phyloP scores from a whole-genome alignment of 2,329 filamentous ascomycete genomes.

The Curvularia verruculosa region DNA sequence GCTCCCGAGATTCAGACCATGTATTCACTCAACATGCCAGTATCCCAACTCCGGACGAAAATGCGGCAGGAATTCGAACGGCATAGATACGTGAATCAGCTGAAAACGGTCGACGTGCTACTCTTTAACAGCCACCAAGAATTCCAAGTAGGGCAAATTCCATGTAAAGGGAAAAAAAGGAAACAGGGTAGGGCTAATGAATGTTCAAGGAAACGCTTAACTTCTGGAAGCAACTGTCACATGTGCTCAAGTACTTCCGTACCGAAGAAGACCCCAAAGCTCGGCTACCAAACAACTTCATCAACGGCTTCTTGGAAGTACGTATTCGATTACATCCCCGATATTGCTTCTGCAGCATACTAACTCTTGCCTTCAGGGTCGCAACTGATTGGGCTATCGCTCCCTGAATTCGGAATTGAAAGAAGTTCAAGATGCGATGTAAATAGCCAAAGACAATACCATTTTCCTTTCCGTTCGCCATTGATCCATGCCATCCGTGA shows the following conservation, averaged over 20 bases:
- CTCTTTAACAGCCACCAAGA: slow-evolving; percentile 90
- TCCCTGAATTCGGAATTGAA: slow-evolving; percentile 10
- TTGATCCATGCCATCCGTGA: slow-evolving; percentile 25
- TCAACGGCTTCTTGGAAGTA: slow-evolving; percentile 94
- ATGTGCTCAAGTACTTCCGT: slow-evolving; percentile 97
- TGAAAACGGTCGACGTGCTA: slow-evolving; percentile 85
- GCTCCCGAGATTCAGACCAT: slow-evolving; percentile 96
- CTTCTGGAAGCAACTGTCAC: slow-evolving; percentile 97
- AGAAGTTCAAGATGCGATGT: slow-evolving; percentile 34
- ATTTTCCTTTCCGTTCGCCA: slow-evolving; percentile 44
- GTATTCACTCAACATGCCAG: slow-evolving; percentile 91
- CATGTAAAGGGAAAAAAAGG: background rate
- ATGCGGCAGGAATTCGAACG: slow-evolving; percentile 97
- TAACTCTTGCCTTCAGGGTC: slow-evolving; percentile 39
- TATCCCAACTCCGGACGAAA: slow-evolving; percentile 87
- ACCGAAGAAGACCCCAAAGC: slow-evolving; percentile 79
- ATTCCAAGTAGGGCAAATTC: slow-evolving; percentile 72
- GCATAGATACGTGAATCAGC: slow-evolving; percentile 89
- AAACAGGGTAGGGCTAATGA: slow-evolving; percentile 4
- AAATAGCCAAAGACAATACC: slow-evolving; percentile 46
- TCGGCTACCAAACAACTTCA: slow-evolving; percentile 85
- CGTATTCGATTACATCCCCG: slow-evolving; percentile 34
- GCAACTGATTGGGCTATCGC: slow-evolving; percentile 39
- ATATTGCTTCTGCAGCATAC: background rate
- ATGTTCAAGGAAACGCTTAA: slow-evolving; percentile 86